These are phyloP conservation scores for Yamadazyma atlantica DNA, from an alignment of 1,139 yeast species.

Conservation along the genomic window DNA sequence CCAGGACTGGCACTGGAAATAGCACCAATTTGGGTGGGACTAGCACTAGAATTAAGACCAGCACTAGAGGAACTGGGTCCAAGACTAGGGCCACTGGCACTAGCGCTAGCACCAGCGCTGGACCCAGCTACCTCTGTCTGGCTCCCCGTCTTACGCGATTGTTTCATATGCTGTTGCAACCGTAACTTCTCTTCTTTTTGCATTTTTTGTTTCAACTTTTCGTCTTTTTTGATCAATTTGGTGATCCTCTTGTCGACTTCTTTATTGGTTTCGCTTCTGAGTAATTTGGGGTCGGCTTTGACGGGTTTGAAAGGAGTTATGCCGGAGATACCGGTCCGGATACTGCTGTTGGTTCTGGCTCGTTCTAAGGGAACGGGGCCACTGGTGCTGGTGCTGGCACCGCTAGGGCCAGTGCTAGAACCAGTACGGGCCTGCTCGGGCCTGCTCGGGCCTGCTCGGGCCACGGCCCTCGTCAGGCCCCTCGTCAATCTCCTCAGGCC, in stretches of 20 bases:
- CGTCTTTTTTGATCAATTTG: conserved; percentile 30
- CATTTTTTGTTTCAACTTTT: conserved; percentile 22
- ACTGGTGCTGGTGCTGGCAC: background rate
- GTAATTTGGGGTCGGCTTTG: conserved; percentile 19
- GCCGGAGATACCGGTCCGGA: conserved; percentile 23
- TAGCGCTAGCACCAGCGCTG: too few relatives aligned
- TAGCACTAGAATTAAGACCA: too few relatives aligned
- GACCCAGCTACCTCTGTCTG: background rate
- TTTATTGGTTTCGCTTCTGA: conserved; percentile 18
- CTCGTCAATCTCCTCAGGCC: background rate
- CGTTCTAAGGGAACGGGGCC: conserved; percentile 17
- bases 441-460: background rate
- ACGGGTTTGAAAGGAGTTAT: conserved; percentile 31
- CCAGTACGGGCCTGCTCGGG: too few relatives aligned
- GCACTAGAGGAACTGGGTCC: too few relatives aligned
- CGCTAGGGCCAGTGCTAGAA: too few relatives aligned
- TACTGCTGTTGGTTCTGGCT: conserved; percentile 24
- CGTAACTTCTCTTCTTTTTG: conserved; percentile 22
- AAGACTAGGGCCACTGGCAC: too few relatives aligned
- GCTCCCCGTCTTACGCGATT: conserved; percentile 9
- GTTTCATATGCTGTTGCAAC: conserved; percentile 11
- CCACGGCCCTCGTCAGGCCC: background rate
- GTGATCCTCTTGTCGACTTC: conserved; percentile 34
- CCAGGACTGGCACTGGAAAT: too few relatives aligned
- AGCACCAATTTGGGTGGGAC: too few relatives aligned